Base-by-base conservation (phyloP, 1,139 yeast genomes). In the Sugiyamaella sp. region DNA sequence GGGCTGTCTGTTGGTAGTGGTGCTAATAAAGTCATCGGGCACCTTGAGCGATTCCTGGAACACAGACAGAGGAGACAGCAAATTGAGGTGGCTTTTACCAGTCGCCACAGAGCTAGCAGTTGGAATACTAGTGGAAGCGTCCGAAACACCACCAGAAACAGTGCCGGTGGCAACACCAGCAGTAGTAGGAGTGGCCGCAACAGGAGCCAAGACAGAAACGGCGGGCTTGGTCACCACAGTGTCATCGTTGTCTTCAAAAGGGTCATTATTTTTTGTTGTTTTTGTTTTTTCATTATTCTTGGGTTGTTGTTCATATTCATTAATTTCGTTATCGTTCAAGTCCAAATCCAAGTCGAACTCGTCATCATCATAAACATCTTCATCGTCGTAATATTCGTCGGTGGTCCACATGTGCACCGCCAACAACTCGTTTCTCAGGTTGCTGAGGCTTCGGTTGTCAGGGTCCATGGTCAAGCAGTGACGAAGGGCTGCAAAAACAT, bases 381-480 rank as follows among this genome's bases (percentile, higher is more conserved):
- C 77, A 47, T 79, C 79, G 52, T 50, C 45, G 38, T 50, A 37
- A 39, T 78, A 78, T 61, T 87, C 96, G 70, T 91, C 97, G 55
- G 88, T 81, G 12, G 97, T 89, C 74, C 93, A 86, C 60, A 79
- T 83, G 54, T 81, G 80, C 46, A 89, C 79, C 49, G 75, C 76
- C 19, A 72, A 66, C 51, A 91, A 73, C 63, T 89, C 95, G 5
- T 72, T 70, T 59, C 80, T 80, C 74, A 90, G 80, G 55, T 74
- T 73, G 1, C 66, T 65, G 58, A 93, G 74, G 61, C 85, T 85
- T 64, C 99, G 82, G 71, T 91, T 89, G 46, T 80, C 80, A 1
- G 99, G 99, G 72, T 91, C 97, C 57, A 91, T 80, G 17, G 95
- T 86, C 55, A 93, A 77, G 59, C 89, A 79, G 61, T 81, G 81